Conservation (phyloP, 768 basidiomycete genomes). For the Phaffia tasmanica region DNA sequence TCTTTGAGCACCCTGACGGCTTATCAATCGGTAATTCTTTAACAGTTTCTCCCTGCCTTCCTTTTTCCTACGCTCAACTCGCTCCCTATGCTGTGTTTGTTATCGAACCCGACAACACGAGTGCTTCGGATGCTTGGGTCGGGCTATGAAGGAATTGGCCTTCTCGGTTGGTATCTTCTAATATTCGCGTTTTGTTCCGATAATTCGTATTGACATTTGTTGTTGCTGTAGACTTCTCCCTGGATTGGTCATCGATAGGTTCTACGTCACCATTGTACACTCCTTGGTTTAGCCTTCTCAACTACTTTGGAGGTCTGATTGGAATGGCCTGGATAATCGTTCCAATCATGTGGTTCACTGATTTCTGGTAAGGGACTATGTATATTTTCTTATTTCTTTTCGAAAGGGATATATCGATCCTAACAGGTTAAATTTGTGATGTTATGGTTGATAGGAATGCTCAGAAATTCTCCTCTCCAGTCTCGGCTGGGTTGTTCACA, state of each 20-base stretch:
- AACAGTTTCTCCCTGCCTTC: conserved; percentile 37
- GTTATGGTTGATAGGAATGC: conserved; percentile 32
- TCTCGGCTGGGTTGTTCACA: conserved; percentile 36
- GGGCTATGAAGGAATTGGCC: conserved; percentile 36
- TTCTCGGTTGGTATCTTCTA: conserved; percentile 17
- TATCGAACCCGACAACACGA: conserved; percentile 33
- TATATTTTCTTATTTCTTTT: not conserved
- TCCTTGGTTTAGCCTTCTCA: conserved; percentile 36
- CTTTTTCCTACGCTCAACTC: conserved; percentile 38
- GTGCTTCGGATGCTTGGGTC: conserved; percentile 34
- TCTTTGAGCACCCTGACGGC: not conserved
- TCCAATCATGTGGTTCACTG: conserved; percentile 34
- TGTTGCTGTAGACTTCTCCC: conserved; percentile 30
- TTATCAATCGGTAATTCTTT: conserved; percentile 15
- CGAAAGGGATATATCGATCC: not conserved
- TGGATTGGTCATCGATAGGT: conserved; percentile 38
- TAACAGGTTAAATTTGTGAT: not conserved
- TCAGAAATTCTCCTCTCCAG: conserved; percentile 33
- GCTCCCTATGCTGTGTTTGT: conserved; percentile 35
- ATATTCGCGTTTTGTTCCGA: not conserved
- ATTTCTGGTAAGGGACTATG: conserved; percentile 33
- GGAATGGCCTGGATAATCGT: conserved; percentile 37
- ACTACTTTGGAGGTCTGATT: conserved; percentile 37
- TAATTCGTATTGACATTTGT: not conserved
- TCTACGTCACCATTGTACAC: conserved; percentile 37